Conservation (phyloP, 805 yeast genomes). For the Nakazawaea wyomingensis region DNA sequence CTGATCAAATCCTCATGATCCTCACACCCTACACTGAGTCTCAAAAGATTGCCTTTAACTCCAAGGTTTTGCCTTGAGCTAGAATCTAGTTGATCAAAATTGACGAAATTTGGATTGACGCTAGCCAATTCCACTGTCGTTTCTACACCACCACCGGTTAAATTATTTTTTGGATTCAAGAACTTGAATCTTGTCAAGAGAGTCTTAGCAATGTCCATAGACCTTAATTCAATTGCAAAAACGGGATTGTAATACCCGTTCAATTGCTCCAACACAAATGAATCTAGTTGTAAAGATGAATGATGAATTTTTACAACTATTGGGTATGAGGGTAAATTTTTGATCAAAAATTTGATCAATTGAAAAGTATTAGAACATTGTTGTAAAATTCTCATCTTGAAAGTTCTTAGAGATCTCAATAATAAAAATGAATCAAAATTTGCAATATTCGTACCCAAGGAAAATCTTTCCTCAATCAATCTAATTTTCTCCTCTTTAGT, state of each 20-base stretch:
- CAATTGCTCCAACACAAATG: slow-evolving; percentile 34
- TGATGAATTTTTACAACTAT: slow-evolving; percentile 34
- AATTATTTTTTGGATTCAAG: slow-evolving; percentile 43
- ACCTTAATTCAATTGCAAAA: slow-evolving; percentile 35
- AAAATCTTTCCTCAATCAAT: slow-evolving; percentile 35
- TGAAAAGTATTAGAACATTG: slow-evolving; percentile 42
- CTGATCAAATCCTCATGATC: slow-evolving; percentile 44
- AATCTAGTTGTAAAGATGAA: slow-evolving; percentile 42
- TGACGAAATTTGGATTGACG: slow-evolving; percentile 26
- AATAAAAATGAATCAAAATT: slow-evolving; percentile 44
- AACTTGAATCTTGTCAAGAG: slow-evolving; percentile 43
- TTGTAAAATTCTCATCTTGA: slow-evolving; percentile 41
- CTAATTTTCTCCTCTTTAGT: slow-evolving; percentile 25
- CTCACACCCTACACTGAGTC: slow-evolving; percentile 52
- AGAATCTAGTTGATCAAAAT: slow-evolving; percentile 11
- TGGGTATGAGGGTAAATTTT: slow-evolving; percentile 29
- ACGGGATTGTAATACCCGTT: slow-evolving; percentile 42
- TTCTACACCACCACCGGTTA: slow-evolving; percentile 44
- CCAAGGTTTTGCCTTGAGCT: slow-evolving; percentile 18
- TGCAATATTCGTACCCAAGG: slow-evolving; percentile 48
- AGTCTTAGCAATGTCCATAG: slow-evolving; percentile 30
- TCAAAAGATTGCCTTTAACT: slow-evolving; percentile 26
- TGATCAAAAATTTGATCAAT: slow-evolving; percentile 33
- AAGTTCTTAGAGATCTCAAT: slow-evolving; percentile 44
- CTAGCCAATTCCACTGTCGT: slow-evolving; percentile 45